phyloP scores from a whole-genome alignment of 192 early-diverging fungal genomes.

The Rhizoclosmatium sp. region DNA sequence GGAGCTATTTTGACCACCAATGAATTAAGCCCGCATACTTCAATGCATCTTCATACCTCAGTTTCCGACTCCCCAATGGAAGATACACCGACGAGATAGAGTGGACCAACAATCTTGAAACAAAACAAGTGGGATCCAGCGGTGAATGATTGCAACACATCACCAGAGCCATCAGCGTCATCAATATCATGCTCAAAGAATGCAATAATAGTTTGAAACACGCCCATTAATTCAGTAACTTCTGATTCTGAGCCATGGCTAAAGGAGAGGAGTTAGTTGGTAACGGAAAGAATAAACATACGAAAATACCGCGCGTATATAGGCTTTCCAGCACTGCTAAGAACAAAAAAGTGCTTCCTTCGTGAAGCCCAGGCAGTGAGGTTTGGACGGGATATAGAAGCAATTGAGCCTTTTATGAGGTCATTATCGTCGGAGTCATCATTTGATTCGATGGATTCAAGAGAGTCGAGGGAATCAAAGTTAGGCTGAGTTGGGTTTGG shows the following conservation, averaged over 20 bases:
- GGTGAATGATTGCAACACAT: conserved; percentile 73
- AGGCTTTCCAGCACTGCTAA: conserved; percentile 94
- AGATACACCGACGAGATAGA: conserved; percentile 87
- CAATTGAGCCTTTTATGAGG: too few species aligned
- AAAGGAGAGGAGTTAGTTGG: background rate
- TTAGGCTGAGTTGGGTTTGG: too few species aligned
- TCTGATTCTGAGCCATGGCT: conserved; percentile 86
- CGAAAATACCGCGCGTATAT: conserved; percentile 78
- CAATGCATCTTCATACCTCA: conserved; percentile 53
- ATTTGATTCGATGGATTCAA: too few species aligned
- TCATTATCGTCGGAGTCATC: too few species aligned
- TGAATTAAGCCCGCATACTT: too few species aligned
- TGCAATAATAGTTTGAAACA: conserved; percentile 88
- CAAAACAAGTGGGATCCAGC: conserved; percentile 81
- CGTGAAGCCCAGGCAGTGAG: conserved; percentile 60
- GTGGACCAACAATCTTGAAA: conserved; percentile 79
- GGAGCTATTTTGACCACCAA: conserved; percentile 56
- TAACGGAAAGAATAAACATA: background rate
- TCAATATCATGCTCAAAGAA: conserved; percentile 74
- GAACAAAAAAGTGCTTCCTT: conserved; percentile 89
- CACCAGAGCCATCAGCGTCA: conserved; percentile 54
- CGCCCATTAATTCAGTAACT: conserved; percentile 86
- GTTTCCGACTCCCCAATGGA: conserved; percentile 78
- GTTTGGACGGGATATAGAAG: background rate
- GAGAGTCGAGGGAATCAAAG: too few species aligned